phyloP scores from a whole-genome alignment of 2,329 filamentous ascomycete species.

The Pseudogymnoascus sp. region DNA sequence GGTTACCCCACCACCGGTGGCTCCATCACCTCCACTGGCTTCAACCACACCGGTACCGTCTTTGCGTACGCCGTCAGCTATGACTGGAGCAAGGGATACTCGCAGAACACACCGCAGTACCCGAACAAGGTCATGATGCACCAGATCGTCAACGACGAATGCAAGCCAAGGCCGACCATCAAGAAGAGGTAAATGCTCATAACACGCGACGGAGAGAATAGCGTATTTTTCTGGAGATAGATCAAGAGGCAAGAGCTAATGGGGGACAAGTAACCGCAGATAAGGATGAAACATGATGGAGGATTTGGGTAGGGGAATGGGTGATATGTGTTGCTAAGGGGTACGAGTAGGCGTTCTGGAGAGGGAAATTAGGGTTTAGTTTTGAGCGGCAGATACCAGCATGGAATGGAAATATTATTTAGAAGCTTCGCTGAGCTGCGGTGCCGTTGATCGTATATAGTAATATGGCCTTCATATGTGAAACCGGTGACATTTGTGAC shows the following conservation, averaged over 20 bases:
- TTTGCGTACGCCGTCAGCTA: conserved; percentile 90
- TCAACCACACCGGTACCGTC: conserved; percentile 76
- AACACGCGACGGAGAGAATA: neutral
- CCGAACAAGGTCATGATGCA: conserved; percentile 82
- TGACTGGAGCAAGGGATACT: conserved; percentile 97
- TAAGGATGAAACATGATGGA: conserved; percentile 4
- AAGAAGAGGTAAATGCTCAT: conserved; percentile 28
- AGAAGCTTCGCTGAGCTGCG: neutral
- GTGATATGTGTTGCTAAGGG: neutral
- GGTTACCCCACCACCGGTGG: conserved; percentile 80
- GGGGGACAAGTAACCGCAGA: conserved; percentile 8
- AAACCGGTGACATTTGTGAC: neutral
- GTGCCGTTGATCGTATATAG: neutral
- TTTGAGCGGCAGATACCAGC: conserved; percentile 11
- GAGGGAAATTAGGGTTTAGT: conserved; percentile 8
- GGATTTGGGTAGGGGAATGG: neutral
- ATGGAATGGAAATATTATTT: conserved; percentile 4
- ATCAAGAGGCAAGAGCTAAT: conserved; percentile 6
- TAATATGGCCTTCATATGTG: neutral
- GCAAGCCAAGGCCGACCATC: conserved; percentile 42
- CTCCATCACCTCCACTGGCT: conserved; percentile 84
- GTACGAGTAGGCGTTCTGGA: conserved; percentile 9
- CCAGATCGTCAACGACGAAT: conserved; percentile 60
- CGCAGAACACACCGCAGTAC: conserved; percentile 66
- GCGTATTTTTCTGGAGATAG: conserved; percentile 7